phyloP scores from a whole-genome alignment of 2,329 filamentous ascomycete genomes.

The Colletotrichum simmondsii region DNA sequence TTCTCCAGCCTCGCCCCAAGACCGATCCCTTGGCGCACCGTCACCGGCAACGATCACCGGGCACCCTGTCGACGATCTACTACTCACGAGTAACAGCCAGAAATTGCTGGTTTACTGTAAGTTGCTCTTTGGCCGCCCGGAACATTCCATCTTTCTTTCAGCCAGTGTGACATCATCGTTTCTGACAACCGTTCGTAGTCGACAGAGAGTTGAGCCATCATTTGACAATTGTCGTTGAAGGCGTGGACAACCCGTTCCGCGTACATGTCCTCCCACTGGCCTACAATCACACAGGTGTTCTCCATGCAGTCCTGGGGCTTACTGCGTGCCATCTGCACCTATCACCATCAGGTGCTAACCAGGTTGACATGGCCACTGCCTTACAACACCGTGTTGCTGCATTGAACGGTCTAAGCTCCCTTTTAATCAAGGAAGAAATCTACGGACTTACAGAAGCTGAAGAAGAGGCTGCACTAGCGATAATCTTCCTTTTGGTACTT shows the following conservation, averaged over 20 bases:
- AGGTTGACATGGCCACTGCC: conserved; percentile 31
- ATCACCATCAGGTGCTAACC: conserved; percentile 25
- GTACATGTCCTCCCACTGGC: conserved; percentile 39
- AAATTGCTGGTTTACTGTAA: conserved; percentile 14
- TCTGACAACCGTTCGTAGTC: conserved; percentile 31
- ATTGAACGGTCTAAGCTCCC: conserved; percentile 35
- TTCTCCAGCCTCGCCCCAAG: not conserved
- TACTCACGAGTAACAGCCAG: not conserved
- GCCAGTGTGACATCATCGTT: not conserved
- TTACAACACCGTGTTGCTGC: conserved; percentile 39
- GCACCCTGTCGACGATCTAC: not conserved
- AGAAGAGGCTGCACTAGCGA: conserved; percentile 39
- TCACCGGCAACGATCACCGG: not conserved
- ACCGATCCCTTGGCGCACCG: not conserved
- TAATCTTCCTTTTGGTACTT: conserved; percentile 39
- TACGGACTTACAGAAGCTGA: conserved; percentile 29
- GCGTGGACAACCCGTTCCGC: conserved; percentile 38
- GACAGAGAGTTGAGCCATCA: conserved; percentile 36
- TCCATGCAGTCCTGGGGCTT: conserved; percentile 42
- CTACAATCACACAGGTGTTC: conserved; percentile 38
- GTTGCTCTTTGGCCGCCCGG: not conserved
- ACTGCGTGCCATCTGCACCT: conserved; percentile 40
- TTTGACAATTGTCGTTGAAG: conserved; percentile 35
- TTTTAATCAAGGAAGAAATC: conserved; percentile 36
- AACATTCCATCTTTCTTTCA: not conserved